These are phyloP conservation scores for Croton laevigatus DNA, from an alignment of 441 rosid genomes.

Conservation along the genomic window DNA sequence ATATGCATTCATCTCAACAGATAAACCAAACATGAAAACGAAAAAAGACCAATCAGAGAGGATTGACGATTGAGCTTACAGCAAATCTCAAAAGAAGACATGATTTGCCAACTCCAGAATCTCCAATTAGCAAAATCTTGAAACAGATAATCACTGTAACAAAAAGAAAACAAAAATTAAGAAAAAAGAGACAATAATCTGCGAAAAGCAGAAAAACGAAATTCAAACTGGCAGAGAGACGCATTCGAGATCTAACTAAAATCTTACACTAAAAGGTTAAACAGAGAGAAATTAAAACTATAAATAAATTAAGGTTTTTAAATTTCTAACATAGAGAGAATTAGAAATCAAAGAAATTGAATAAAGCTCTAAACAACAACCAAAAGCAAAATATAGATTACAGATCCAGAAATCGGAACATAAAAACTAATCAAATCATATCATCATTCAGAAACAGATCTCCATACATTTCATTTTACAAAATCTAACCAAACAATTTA, in stretches of 20 bases:
- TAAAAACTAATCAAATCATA: not conserved
- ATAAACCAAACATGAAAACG: not conserved
- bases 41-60: not conserved
- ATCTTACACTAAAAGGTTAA: not conserved
- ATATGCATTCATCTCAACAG: not conserved
- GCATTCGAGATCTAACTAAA: not conserved
- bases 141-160: slow-evolving; percentile 23
- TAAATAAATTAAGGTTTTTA: not conserved
- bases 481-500: too few species aligned
- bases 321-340: not conserved
- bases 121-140: slow-evolving; percentile 29
- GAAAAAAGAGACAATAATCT: not conserved
- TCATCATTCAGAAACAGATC: not conserved
- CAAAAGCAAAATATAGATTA: not conserved
- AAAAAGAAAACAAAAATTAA: not conserved
- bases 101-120: slow-evolving; percentile 31
- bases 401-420: slow-evolving; percentile 2
- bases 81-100: slow-evolving; percentile 29
- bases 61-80: slow-evolving; percentile 9
- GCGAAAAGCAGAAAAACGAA: not conserved
- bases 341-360: not conserved
- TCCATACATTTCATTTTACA: too few species aligned
- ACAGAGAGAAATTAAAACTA: not conserved
- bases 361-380: not conserved
- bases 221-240: not conserved